Percentiles rank a stretch among this genome's conserved stretches.
Conservation (phyloP, 2,329 filamentous ascomycete genomes). For the Alternaria solani region DNA sequence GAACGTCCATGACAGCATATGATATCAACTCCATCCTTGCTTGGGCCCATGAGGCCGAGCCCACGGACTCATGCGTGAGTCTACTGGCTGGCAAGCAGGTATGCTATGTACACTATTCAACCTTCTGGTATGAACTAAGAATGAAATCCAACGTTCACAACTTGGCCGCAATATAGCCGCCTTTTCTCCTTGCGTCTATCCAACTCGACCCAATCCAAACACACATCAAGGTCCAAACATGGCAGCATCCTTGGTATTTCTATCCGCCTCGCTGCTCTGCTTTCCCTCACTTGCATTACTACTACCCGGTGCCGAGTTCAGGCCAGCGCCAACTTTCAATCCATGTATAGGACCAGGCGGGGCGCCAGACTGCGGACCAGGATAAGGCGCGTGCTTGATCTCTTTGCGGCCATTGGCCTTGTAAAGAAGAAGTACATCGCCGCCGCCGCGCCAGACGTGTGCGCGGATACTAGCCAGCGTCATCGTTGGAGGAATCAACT, state of each 20-base stretch:
- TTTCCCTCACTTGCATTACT: conserved; percentile 44
- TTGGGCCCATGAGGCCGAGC: not conserved
- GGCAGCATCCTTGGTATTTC: conserved; percentile 30
- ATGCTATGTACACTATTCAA: conserved; percentile 9
- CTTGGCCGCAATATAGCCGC: not conserved
- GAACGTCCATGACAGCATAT: not conserved
- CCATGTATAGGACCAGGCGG: conserved; percentile 15
- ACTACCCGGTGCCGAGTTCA: conserved; percentile 22
- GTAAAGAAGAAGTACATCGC: conserved; percentile 89
- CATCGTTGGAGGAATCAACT: conserved; percentile 79
- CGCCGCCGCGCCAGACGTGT: conserved; percentile 94
- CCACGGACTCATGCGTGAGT: not conserved
- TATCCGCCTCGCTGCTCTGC: conserved; percentile 41
- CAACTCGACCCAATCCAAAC: not conserved
- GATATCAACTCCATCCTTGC: not conserved
- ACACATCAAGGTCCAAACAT: conserved; percentile 25
- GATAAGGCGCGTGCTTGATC: conserved; percentile 46
- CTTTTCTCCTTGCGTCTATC: not conserved
- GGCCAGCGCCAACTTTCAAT: conserved; percentile 12
- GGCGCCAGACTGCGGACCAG: conserved; percentile 25
- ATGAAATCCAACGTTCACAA: not conserved
- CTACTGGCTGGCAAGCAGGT: not conserved
- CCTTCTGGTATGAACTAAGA: not conserved
- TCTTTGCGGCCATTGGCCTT: conserved; percentile 87
- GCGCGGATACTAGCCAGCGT: conserved; percentile 91